Evolutionary conservation across 2,329 filamentous ascomycete genomes (phyloP).

Genomic region (Ophiostoma novo-ulmi): DNA sequence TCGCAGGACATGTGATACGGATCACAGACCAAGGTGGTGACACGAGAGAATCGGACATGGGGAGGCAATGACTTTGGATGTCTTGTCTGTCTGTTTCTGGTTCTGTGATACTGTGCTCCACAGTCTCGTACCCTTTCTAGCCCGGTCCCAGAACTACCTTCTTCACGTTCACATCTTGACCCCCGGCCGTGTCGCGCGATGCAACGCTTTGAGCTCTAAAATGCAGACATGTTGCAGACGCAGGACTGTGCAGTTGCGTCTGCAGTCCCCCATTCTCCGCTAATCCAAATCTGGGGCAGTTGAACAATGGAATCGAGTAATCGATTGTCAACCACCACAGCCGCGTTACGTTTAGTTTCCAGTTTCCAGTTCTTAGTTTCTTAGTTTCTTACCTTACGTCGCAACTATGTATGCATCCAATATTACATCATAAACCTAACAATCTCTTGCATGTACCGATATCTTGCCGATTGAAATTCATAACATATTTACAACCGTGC

Average conservation of each 20-base stretch:
- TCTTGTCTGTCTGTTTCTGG: not conserved
- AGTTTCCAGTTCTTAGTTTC: not conserved
- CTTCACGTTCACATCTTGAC: not conserved
- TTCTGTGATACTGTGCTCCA: not conserved
- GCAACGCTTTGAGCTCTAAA: not conserved
- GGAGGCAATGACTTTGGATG: not conserved
- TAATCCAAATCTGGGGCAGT: not conserved
- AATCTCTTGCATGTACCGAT: not conserved
- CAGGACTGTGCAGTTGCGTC: not conserved
- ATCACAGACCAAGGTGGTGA: not conserved
- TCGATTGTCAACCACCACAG: conserved; percentile 1
- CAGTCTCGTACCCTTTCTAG: no score
- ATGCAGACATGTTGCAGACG: not conserved
- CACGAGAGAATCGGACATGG: not conserved
- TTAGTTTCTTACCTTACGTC: not conserved
- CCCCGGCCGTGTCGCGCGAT: not conserved
- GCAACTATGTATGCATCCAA: not conserved
- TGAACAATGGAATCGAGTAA: conserved; percentile 16
- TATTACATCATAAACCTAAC: not conserved
- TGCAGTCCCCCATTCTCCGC: conserved; percentile 9
- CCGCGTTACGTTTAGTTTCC: not conserved
- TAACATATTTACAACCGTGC: not conserved
- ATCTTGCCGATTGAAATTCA: not conserved
- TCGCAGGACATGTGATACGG: not conserved
- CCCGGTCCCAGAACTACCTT: conserved; percentile 8